Conservation (phyloP, 176 grass and related monocot genomes). For the Triticum dicoccoides region DNA sequence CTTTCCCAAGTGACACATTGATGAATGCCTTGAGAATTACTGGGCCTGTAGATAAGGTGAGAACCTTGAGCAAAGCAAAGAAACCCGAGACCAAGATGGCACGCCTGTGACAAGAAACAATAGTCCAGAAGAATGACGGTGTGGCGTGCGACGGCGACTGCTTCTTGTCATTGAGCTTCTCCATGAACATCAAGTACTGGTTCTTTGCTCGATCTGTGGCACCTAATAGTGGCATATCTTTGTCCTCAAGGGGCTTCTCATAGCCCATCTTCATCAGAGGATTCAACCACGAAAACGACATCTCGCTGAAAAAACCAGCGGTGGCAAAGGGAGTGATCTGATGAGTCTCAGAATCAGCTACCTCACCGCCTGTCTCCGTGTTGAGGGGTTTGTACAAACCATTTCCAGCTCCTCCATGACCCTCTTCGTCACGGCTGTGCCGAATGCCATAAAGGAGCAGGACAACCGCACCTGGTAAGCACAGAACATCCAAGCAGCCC, state of each 20-base stretch:
- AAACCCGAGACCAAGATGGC: constrained; percentile 61
- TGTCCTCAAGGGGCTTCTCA: constrained; percentile 76
- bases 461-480: constrained; percentile 43
- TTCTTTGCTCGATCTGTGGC: constrained; percentile 46
- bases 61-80: constrained; percentile 87
- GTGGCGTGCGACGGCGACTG: not conserved
- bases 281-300: constrained; percentile 93
- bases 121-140: constrained; percentile 63
- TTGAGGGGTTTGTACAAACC: constrained; percentile 53
- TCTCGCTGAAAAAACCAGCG: constrained; percentile 57
- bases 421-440: constrained; percentile 8
- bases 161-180: constrained; percentile 49
- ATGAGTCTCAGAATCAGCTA: constrained; percentile 22
- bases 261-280: constrained; percentile 80
- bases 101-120: constrained; percentile 69
- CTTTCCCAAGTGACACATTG: constrained; percentile 63
- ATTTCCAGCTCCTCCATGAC: constrained; percentile 8
- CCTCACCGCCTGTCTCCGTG: constrained; percentile 9
- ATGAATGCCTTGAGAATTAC: constrained; percentile 80
- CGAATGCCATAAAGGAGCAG: constrained; percentile 37
- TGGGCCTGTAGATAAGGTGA: constrained; percentile 65
- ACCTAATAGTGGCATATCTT: constrained; percentile 74
- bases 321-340: constrained; percentile 53
- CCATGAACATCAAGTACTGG: constrained; percentile 57
- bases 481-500: constrained; percentile 56